Evolutionary conservation across 495 filamentous ascomycete species (phyloP), one percentile per base, ranked within the genome.

Genomic region (Xylaria acuta): DNA sequence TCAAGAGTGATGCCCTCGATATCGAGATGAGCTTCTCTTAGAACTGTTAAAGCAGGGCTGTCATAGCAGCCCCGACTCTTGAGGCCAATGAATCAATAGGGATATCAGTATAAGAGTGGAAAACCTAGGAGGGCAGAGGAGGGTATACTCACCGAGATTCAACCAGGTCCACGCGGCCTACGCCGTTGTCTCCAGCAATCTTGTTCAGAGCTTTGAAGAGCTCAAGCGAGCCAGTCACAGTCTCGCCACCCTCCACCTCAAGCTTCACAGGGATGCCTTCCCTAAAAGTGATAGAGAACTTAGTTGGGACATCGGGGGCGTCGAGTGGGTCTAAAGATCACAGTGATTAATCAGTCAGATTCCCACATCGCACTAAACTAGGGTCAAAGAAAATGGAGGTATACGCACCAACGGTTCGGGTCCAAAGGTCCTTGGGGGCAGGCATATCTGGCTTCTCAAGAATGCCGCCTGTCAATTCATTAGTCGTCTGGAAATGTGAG

Each of bases 31-130:
- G 91, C 91, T 71, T 85, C 79, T 62, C 92, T 88, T 66, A 93
- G 85, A 82, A 86, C 86, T 67, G 91, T 93, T 47, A 93, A 83
- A 72, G 86, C 78, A 59, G 78, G 78, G 49, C 91, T 88, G 78
- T 94, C 92, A 83, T 94, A 94, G 84, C 90, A 93, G 69, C 92
- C 92, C 77, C 92, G 90, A 75, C 86, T 89, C 85, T 94, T 93
- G 77, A 94, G 81, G 34, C 77, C 93, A 78, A 94, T 93, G 83
- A 93, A 94, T 7, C n/a, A n/a, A n/a, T n/a, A n/a, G n/a, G n/a
- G n/a, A n/a, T n/a, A n/a, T n/a, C n/a, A n/a, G n/a, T n/a, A n/a
- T n/a, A n/a, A n/a, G n/a, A n/a, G n/a, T n/a, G n/a, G n/a, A n/a
- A n/a, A n/a, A n/a, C n/a, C n/a, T n/a, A n/a, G n/a, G n/a, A n/a